Conservation (phyloP, 2,329 filamentous ascomycete species). For the Emmonsiellopsis sp. region DNA sequence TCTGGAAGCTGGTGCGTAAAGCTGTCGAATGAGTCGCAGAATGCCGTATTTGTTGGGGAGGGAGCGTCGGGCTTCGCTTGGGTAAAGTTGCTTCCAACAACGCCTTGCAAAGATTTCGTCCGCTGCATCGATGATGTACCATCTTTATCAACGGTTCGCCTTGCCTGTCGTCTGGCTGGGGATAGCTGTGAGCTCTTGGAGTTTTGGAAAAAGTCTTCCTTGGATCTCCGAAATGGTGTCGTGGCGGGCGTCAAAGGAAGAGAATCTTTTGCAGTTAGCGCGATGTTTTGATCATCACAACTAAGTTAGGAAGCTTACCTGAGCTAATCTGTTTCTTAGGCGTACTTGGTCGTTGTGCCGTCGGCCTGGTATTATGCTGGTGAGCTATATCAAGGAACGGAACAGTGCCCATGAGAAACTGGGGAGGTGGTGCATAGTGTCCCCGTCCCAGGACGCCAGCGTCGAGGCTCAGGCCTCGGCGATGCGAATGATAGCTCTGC, state of each 20-base stretch:
- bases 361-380: slow-evolving; percentile 5
- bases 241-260: slow-evolving; percentile 58
- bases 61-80: slow-evolving; percentile 38
- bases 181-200: slow-evolving; percentile 30
- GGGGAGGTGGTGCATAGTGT: slow-evolving; percentile 1
- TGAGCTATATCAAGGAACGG: slow-evolving; percentile 4
- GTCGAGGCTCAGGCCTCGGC: slow-evolving; percentile 78
- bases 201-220: slow-evolving; percentile 25
- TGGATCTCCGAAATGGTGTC: slow-evolving; percentile 43
- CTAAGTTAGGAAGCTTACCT: slow-evolving; percentile 39
- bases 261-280: slow-evolving; percentile 5
- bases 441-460: slow-evolving; percentile 22
- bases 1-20: slow-evolving; percentile 42
- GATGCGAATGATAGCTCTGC: slow-evolving; percentile 52
- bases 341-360: slow-evolving; percentile 47
- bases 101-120: slow-evolving; percentile 39
- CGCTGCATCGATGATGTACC: slow-evolving; percentile 34
- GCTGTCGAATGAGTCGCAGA: slow-evolving; percentile 37
- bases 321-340: slow-evolving; percentile 51
- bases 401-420: slow-evolving; percentile 42
- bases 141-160: slow-evolving; percentile 23
- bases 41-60: slow-evolving; percentile 48
- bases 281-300: not conserved
- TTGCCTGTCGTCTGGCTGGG: slow-evolving; percentile 25
- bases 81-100: slow-evolving; percentile 21